Evolutionary conservation across 108 stramenopile species (phyloP).

Genomic region (Fragilariopsis cylindrus): DNA sequence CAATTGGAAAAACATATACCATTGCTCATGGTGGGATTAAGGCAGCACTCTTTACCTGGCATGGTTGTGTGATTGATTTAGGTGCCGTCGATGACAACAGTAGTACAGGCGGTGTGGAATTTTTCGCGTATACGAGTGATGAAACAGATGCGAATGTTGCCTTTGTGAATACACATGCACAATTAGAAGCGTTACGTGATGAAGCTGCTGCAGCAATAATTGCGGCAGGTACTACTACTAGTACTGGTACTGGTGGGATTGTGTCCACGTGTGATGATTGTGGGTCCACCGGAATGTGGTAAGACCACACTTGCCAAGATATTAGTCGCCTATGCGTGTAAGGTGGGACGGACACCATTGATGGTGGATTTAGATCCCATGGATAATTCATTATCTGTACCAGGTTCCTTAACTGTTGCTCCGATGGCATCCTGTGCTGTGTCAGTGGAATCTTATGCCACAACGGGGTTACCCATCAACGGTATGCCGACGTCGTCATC

Average conservation of each 20-base stretch:
- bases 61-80: constrained; percentile 82
- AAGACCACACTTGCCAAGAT: constrained; percentile 75
- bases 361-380: constrained; percentile 82
- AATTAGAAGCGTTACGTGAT: constrained; percentile 87
- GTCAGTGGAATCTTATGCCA: constrained; percentile 59
- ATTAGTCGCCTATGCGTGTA: constrained; percentile 77
- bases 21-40: constrained; percentile 62
- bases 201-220: constrained; percentile 48
- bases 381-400: constrained; percentile 70
- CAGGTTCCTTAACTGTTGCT: constrained; percentile 70
- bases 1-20: constrained; percentile 52
- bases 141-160: constrained; percentile 83
- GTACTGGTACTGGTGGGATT: constrained; percentile 30
- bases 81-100: constrained; percentile 20
- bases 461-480: constrained; percentile 52
- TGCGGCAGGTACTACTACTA: constrained; percentile 1
- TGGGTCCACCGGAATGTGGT: constrained; percentile 80
- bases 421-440: constrained; percentile 60
- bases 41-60: constrained; percentile 87
- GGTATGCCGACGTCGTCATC: neutral
- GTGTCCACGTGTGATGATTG: constrained; percentile 80
- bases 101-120: constrained; percentile 19
- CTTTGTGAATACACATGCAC: constrained; percentile 90
- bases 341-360: constrained; percentile 80
- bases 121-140: constrained; percentile 63